Conservation (phyloP, 2,329 filamentous ascomycete genomes). For the Trichoderma koningiopsis region DNA sequence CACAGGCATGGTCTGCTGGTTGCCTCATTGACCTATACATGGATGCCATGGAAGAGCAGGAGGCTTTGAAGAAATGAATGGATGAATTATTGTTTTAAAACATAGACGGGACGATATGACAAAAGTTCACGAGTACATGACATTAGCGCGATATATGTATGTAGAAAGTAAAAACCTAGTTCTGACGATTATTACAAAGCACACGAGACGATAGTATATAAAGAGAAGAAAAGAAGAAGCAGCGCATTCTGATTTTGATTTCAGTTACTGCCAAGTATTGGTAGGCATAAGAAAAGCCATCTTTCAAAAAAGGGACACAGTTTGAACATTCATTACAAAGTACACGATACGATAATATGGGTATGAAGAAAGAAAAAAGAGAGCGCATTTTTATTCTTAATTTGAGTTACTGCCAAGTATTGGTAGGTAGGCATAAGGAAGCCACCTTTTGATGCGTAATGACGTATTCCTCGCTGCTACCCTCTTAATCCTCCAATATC, state of each 20-base stretch:
- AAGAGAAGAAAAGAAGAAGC: background rate
- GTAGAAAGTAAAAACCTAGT: background rate
- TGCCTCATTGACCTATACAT: slow-evolving; percentile 96
- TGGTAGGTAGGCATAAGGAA: background rate
- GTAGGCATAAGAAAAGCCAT: background rate
- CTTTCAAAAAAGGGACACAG: background rate
- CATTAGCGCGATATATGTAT: slow-evolving; percentile 16
- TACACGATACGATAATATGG: background rate
- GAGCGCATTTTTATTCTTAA: background rate
- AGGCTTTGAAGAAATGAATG: slow-evolving; percentile 26
- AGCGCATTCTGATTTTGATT: background rate
- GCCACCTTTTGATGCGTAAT: background rate
- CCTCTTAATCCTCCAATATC: background rate
- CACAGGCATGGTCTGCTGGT: slow-evolving; percentile 93
- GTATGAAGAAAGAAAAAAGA: background rate
- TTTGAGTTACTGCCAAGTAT: background rate
- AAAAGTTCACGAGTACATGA: slow-evolving; percentile 16
- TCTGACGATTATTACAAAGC: background rate
- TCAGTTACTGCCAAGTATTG: background rate
- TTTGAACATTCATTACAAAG: background rate
- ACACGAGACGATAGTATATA: background rate
- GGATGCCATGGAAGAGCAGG: slow-evolving; percentile 69
- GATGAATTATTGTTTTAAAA: background rate
- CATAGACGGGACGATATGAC: slow-evolving; percentile 7
- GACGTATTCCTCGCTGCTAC: background rate